A percentile compares a stretch with the other conserved stretches of the same genome.
Conservation (phyloP, 2,329 filamentous ascomycete genomes). For the Beauveria sp. region DNA sequence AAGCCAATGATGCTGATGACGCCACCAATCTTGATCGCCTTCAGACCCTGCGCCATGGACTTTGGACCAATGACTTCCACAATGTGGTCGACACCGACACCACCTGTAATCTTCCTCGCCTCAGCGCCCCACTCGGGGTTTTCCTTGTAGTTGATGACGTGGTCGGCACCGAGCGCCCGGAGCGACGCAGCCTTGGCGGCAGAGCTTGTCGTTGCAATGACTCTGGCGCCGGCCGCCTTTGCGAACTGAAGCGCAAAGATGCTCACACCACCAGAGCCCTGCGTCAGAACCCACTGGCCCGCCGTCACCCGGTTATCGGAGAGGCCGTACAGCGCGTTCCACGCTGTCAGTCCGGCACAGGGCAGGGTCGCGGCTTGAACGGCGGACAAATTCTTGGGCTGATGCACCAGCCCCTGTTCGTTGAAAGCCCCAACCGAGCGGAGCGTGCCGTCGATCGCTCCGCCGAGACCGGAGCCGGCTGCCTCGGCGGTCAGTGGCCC, state of each 20-base stretch:
- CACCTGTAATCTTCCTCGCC: constrained; percentile 34
- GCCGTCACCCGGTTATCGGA: constrained; percentile 38
- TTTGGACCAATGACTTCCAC: constrained; percentile 39
- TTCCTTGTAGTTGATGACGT: constrained; percentile 43
- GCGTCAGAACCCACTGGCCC: constrained; percentile 53
- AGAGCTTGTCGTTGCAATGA: constrained; percentile 41
- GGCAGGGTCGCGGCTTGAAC: constrained; percentile 49
- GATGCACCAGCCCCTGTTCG: constrained; percentile 59
- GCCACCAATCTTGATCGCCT: constrained; percentile 38
- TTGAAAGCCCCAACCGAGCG: constrained; percentile 60
- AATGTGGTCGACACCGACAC: constrained; percentile 39
- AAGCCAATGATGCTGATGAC: constrained; percentile 35
- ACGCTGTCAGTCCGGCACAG: constrained; percentile 56
- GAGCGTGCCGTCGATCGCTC: constrained; percentile 58
- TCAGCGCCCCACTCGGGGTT: constrained; percentile 37
- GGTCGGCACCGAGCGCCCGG: constrained; percentile 39
- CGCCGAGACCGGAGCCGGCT: constrained; percentile 50
- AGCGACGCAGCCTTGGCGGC: constrained; percentile 34
- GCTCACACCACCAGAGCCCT: constrained; percentile 63
- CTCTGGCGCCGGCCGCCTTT: constrained; percentile 38
- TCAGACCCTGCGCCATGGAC: constrained; percentile 37
- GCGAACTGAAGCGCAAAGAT: constrained; percentile 56
- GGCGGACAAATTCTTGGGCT: constrained; percentile 47
- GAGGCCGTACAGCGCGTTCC: constrained; percentile 58
- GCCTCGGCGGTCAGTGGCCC: constrained; percentile 30